These are phyloP conservation scores for Lactarius vividus DNA, from an alignment of 768 basidiomycete species.

Conservation along the genomic window DNA sequence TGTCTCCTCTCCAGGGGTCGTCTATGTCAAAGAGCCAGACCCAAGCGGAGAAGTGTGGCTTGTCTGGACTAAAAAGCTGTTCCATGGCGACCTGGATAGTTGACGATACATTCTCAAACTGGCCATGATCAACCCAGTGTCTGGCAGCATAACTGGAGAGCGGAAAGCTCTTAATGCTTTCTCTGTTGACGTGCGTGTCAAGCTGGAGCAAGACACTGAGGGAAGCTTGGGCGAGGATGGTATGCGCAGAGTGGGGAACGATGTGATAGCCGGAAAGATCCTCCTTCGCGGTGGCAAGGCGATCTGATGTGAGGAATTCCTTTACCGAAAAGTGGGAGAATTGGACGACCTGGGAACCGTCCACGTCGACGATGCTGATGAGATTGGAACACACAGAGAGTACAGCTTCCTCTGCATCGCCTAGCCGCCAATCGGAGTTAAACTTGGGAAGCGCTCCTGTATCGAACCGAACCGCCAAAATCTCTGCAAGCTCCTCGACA, in stretches of 20 bases:
- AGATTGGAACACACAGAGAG: conserved; percentile 3
- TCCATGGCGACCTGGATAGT: neutral
- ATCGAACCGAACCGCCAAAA: conserved; percentile 7
- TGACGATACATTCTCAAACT: neutral
- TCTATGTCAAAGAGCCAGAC: conserved; percentile 6
- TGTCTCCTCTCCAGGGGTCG: neutral
- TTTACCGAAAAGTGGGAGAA: conserved; percentile 17
- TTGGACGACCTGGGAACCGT: neutral
- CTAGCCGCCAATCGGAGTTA: conserved; percentile 2
- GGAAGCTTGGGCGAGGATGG: neutral
- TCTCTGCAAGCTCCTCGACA: conserved; percentile 7
- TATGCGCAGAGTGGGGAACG: neutral
- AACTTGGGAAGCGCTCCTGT: neutral
- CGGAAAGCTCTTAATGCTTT: neutral
- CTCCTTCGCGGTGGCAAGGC: neutral
- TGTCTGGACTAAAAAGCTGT: neutral
- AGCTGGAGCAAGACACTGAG: conserved; percentile 1
- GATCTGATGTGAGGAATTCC: conserved; percentile 7
- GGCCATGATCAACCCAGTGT: conserved; percentile 6
- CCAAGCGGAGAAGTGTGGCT: neutral
- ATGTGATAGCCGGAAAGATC: conserved; percentile 6
- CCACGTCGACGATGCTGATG: neutral
- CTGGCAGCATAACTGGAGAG: neutral
- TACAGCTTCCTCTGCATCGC: neutral
- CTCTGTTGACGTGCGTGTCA: neutral